Percentiles rank a stretch among this genome's conserved stretches.
Evolutionary conservation across 2,329 filamentous ascomycete species (phyloP).

Genomic region (Aspergillus pseudoglaucus): DNA sequence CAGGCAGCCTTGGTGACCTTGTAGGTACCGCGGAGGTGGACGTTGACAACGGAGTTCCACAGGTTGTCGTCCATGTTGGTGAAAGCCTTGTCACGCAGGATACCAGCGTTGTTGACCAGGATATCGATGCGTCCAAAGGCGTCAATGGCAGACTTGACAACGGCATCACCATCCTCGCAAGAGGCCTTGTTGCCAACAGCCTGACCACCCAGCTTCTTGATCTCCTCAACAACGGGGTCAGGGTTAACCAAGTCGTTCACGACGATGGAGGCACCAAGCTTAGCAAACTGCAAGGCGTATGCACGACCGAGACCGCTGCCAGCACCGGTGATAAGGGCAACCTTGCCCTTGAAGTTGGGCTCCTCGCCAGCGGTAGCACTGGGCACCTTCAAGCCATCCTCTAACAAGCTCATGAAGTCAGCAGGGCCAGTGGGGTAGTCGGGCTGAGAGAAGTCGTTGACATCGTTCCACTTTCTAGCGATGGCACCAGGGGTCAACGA

Average conservation of each 20-base stretch:
- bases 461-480: constrained; percentile 80
- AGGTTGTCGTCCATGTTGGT: constrained; percentile 92
- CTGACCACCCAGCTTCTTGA: constrained; percentile 80
- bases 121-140: constrained; percentile 91
- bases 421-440: constrained; percentile 78
- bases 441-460: constrained; percentile 77
- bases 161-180: constrained; percentile 82
- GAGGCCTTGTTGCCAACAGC: constrained; percentile 90
- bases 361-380: constrained; percentile 66
- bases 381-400: constrained; percentile 72
- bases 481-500: constrained; percentile 82
- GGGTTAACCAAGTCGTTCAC: constrained; percentile 96
- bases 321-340: constrained; percentile 80
- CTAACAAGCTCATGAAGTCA: constrained; percentile 80
- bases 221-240: constrained; percentile 84
- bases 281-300: constrained; percentile 82
- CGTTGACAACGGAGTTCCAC: constrained; percentile 87
- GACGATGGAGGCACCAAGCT: constrained; percentile 75
- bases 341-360: constrained; percentile 75
- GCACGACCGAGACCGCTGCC: constrained; percentile 82
- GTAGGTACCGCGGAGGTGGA: constrained; percentile 91
- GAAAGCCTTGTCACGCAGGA: constrained; percentile 96
- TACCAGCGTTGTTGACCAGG: constrained; percentile 95
- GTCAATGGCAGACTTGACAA: constrained; percentile 90
- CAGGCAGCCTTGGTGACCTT: constrained; percentile 96